A percentile compares a stretch with the other conserved stretches of the same genome.
Evolutionary conservation across 306 rosid genomes (phyloP).

Genomic region (Delonix regia): DNA sequence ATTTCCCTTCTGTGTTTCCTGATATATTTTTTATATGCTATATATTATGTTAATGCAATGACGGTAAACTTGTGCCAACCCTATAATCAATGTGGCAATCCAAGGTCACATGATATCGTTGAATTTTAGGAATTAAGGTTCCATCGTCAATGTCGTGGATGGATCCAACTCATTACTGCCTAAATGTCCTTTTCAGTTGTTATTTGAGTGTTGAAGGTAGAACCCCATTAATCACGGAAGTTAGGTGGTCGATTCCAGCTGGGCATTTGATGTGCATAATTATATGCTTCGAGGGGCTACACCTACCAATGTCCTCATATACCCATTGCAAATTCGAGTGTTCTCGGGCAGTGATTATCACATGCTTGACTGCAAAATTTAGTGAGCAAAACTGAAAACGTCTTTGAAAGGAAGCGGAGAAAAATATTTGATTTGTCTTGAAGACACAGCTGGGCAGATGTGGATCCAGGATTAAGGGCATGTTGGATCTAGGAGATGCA

Average conservation of each 20-base stretch:
- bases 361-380: neutral
- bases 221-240: conserved; percentile 5
- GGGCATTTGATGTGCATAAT: conserved; percentile 27
- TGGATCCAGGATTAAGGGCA: neutral
- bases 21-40: neutral
- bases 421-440: neutral
- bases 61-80: neutral
- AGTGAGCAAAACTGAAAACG: neutral
- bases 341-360: neutral
- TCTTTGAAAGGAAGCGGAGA: neutral
- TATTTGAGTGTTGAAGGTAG: neutral
- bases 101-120: conserved; percentile 9
- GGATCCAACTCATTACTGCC: conserved; percentile 9
- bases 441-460: neutral
- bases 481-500: neutral
- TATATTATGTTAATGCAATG: neutral
- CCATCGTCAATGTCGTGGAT: conserved; percentile 25
- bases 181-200: conserved; percentile 44
- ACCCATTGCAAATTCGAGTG: neutral
- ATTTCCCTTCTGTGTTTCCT: neutral
- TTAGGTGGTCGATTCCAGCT: conserved; percentile 33
- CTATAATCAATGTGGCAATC: conserved; percentile 3
- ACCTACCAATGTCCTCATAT: conserved; percentile 30
- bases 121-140: conserved; percentile 23
- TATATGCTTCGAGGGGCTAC: conserved; percentile 24